phyloP scores from a whole-genome alignment of 169 alveolate genomes.

The Plasmodium blacklocki region DNA sequence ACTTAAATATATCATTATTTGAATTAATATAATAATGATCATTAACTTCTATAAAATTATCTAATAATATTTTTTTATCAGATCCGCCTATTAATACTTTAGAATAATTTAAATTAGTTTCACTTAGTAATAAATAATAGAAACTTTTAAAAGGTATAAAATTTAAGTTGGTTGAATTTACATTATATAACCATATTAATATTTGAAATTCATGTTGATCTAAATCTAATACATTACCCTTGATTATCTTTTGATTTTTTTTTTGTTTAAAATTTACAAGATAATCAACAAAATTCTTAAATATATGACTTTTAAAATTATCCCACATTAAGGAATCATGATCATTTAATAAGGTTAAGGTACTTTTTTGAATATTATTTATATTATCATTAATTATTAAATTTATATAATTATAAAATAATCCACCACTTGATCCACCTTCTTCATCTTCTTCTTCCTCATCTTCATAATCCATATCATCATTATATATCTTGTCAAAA shows the following conservation, averaged over 20 bases:
- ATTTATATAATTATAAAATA: slow-evolving; percentile 68
- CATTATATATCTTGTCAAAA: slow-evolving; percentile 37
- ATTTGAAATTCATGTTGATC: slow-evolving; percentile 77
- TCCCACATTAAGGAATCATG: slow-evolving; percentile 78
- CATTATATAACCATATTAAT: slow-evolving; percentile 73
- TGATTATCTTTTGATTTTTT: slow-evolving; percentile 42
- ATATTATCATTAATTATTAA: slow-evolving; percentile 73
- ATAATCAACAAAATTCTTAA: slow-evolving; percentile 67
- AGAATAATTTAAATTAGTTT: slow-evolving; percentile 70
- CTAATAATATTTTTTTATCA: slow-evolving; percentile 30
- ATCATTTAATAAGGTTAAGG: slow-evolving; percentile 71
- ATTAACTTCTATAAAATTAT: slow-evolving; percentile 56
- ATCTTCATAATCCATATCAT: slow-evolving; percentile 33
- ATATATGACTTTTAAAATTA: slow-evolving; percentile 65
- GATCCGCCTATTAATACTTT: slow-evolving; percentile 42
- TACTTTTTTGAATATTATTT: slow-evolving; percentile 67
- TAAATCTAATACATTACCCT: slow-evolving; percentile 54
- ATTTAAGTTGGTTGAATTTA: slow-evolving; percentile 43
- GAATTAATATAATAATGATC: slow-evolving; percentile 75
- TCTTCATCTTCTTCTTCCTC: slow-evolving; percentile 12
- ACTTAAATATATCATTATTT: slow-evolving; percentile 38
- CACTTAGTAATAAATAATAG: slow-evolving; percentile 51
- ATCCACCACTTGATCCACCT: background rate
- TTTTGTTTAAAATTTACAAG: slow-evolving; percentile 51
- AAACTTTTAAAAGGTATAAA: slow-evolving; percentile 72